Conservation (phyloP, 2,329 filamentous ascomycete genomes). For the Graphium sp. region DNA sequence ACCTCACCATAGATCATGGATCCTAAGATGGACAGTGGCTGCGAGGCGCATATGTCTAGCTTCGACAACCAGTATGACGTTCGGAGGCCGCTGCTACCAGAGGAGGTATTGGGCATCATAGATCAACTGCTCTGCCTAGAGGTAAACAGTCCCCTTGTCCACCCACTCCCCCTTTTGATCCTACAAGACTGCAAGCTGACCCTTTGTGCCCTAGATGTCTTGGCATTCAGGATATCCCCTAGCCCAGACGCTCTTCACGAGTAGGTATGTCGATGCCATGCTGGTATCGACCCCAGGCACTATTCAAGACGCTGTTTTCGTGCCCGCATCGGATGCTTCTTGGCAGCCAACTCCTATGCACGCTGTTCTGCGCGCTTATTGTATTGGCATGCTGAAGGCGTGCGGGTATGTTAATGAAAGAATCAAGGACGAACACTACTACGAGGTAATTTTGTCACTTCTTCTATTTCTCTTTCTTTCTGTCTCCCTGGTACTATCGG, state of each 20-base stretch:
- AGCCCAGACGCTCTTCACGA: conserved; percentile 88
- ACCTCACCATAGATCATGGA: conserved; percentile 69
- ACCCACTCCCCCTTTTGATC: too few relatives aligned
- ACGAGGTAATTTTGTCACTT: conserved; percentile 44
- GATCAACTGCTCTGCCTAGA: conserved; percentile 84
- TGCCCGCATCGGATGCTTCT: conserved; percentile 14
- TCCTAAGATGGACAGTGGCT: conserved; percentile 95
- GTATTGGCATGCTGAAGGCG: conserved; percentile 66
- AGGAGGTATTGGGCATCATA: conserved; percentile 82
- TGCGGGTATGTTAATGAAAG: conserved; percentile 64
- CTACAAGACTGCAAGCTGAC: conserved; percentile 1
- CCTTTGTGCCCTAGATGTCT: conserved; percentile 56
- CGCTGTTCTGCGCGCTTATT: conserved; percentile 66
- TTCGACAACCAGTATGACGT: conserved; percentile 74
- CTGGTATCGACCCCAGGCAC: conserved; percentile 50
- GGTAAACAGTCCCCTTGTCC: too few relatives aligned
- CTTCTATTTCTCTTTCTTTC: not conserved
- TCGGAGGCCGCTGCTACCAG: conserved; percentile 46
- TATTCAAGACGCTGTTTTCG: conserved; percentile 50
- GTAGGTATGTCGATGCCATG: conserved; percentile 73
- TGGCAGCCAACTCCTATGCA: conserved; percentile 28
- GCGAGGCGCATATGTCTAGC: conserved; percentile 59
- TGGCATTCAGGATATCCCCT: conserved; percentile 96
- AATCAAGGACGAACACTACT: conserved; percentile 73
- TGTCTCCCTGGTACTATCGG: conserved; percentile 1